Conservation (phyloP, 371 early-diverging fungal species). For the Thermomucor indicae-seudaticae region DNA sequence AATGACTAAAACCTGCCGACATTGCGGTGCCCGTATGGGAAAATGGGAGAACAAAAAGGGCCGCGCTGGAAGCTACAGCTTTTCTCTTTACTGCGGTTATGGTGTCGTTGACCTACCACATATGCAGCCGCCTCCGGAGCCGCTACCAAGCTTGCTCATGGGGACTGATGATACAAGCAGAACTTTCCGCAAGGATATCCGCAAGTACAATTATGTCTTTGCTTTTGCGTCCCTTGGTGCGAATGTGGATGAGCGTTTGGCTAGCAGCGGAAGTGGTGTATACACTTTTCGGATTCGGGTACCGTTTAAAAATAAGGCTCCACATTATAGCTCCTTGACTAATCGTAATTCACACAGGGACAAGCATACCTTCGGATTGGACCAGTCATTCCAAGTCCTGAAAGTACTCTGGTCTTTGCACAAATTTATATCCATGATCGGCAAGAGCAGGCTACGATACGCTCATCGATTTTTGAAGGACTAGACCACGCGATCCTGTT, state of each 20-base stretch:
- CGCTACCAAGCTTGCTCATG: neutral
- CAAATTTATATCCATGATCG: slow-evolving; percentile 3
- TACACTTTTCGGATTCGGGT: slow-evolving; percentile 7
- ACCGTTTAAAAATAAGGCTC: no score
- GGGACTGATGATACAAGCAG: neutral
- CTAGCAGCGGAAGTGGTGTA: neutral
- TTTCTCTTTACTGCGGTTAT: neutral
- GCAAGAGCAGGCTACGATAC: neutral
- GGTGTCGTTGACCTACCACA: neutral
- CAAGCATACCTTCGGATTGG: slow-evolving; percentile 2
- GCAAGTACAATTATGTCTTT: slow-evolving; percentile 10
- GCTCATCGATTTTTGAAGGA: neutral
- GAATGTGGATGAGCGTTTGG: slow-evolving; percentile 2
- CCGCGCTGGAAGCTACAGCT: neutral
- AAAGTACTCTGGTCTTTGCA: neutral
- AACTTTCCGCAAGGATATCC: slow-evolving; percentile 4
- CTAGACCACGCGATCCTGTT: neutral
- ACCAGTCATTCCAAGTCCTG: neutral
- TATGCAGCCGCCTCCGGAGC: neutral
- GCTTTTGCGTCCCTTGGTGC: slow-evolving; percentile 14
- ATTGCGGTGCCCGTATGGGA: slow-evolving; percentile 1
- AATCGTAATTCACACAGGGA: no score
- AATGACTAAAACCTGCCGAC: neutral
- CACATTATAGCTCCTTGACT: no score
- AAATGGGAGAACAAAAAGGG: neutral